Percentiles rank a stretch among this genome's conserved stretches.
Evolutionary conservation across 2,329 filamentous ascomycete genomes (phyloP).

Genomic region (Microsporum canis): DNA sequence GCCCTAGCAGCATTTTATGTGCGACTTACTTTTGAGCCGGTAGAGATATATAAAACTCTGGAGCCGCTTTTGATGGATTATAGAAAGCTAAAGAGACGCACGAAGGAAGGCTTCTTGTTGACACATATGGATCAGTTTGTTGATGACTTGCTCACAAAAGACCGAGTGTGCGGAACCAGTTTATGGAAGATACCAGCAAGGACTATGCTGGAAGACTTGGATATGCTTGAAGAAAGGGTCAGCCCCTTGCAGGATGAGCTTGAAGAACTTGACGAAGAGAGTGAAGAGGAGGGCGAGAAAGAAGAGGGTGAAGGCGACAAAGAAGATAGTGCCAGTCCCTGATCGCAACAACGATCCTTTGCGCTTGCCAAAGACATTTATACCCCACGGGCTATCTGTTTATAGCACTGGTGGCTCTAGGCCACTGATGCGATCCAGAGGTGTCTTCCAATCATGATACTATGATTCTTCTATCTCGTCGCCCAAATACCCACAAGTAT

Average conservation of each 20-base stretch:
- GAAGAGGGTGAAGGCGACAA: conserved; percentile 15
- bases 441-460: neutral
- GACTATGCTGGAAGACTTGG: conserved; percentile 75
- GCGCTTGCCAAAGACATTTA: neutral
- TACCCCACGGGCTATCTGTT: neutral
- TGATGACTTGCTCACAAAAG: conserved; percentile 79
- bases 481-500: too few species aligned
- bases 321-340: neutral
- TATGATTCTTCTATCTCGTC: too few species aligned
- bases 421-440: neutral
- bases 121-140: conserved; percentile 87
- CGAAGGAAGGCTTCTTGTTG: conserved; percentile 60
- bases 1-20: conserved; percentile 88
- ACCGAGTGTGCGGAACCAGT: conserved; percentile 81
- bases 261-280: conserved; percentile 34
- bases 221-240: conserved; percentile 70
- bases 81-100: conserved; percentile 69
- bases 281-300: conserved; percentile 15
- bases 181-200: conserved; percentile 82
- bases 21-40: conserved; percentile 70
- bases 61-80: conserved; percentile 75
- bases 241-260: conserved; percentile 65
- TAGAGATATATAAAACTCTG: conserved; percentile 65
- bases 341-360: neutral
- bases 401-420: neutral